Evolutionary conservation across 257 asterid genomes (phyloP), one percentile per base, ranked within the genome.

Genomic region (Salvia rosmarinus): DNA sequence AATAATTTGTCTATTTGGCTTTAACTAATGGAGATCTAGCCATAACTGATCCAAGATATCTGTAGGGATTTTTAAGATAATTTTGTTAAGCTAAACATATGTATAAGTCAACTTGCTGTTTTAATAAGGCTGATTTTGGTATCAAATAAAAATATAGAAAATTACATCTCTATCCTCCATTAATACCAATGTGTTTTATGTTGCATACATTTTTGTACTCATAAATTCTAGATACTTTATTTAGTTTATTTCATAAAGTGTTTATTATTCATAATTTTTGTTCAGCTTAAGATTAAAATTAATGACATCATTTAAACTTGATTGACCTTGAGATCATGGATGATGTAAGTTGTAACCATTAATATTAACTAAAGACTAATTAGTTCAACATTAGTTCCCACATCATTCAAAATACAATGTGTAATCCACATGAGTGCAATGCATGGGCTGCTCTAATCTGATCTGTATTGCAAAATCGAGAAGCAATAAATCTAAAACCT

Each of bases 381-480:
- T 25, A 25, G 30, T 25, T 25, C 1, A 25, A 25, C 30, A 55
- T 42, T 68, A 28, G 55, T 67, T 67, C 6, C 9, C 40, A 35
- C 40, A 49, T 71, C 25, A 32, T 71, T 75, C 10, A 73, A 67
- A 70, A 67, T 49, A 66, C 47, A 67, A 16, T 47, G 12, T 35
- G 32, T 20, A 35, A 74, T 73, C 72, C 74, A 64, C 76, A 56
- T 19, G 67, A 35, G 30, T 71, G 75, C 80, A 79, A 64, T 63
- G 54, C 54, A 63, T 65, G 52, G 71, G 70, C 65, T 55, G 39
- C 51, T 61, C 68, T 66, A 34, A 69, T 60, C 75, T 60, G 78
- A 82, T 57, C 77, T 81, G 84, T 81, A 77, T 12, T 78, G 80
- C 86, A 73, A 73, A 70, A 25, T 75, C 56, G 40, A 66, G 63